phyloP scores from a whole-genome alignment of 2,329 filamentous ascomycete genomes.

The Xylariomycetidae sp. region DNA sequence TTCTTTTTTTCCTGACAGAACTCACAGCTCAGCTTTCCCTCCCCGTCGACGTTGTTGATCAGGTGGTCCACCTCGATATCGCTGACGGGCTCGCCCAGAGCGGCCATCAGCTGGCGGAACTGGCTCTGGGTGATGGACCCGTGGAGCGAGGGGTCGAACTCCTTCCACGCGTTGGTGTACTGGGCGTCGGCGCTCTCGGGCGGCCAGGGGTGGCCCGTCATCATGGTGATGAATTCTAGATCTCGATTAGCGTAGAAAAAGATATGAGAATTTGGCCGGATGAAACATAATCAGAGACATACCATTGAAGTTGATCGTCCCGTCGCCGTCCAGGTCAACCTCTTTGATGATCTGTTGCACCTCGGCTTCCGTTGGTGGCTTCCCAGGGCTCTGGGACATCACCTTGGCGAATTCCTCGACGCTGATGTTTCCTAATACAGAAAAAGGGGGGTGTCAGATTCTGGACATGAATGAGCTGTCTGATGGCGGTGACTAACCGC shows the following conservation, averaged over 20 bases:
- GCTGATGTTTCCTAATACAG: slow-evolving; percentile 26
- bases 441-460: neutral
- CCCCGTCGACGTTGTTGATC: slow-evolving; percentile 29
- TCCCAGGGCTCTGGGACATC: slow-evolving; percentile 28
- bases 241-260: no score
- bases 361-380: slow-evolving; percentile 27
- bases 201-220: slow-evolving; percentile 32
- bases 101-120: slow-evolving; percentile 29
- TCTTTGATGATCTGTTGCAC: slow-evolving; percentile 33
- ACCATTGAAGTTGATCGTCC: slow-evolving; percentile 36
- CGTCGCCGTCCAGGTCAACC: slow-evolving; percentile 34
- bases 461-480: neutral
- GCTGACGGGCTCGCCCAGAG: slow-evolving; percentile 27
- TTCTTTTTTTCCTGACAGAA: no score
- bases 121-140: slow-evolving; percentile 29
- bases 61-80: slow-evolving; percentile 30
- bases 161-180: slow-evolving; percentile 30
- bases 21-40: slow-evolving; percentile 33
- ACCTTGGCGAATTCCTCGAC: slow-evolving; percentile 34
- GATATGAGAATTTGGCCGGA: no score
- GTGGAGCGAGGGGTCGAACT: slow-evolving; percentile 28
- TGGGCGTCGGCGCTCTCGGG: slow-evolving; percentile 22
- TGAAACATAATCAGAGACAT: no score
- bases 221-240: slow-evolving; percentile 38
- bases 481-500: slow-evolving; percentile 16